These are phyloP conservation scores for Phanerodontia chrysosporium DNA, from an alignment of 768 basidiomycete genomes.

Conservation along the genomic window DNA sequence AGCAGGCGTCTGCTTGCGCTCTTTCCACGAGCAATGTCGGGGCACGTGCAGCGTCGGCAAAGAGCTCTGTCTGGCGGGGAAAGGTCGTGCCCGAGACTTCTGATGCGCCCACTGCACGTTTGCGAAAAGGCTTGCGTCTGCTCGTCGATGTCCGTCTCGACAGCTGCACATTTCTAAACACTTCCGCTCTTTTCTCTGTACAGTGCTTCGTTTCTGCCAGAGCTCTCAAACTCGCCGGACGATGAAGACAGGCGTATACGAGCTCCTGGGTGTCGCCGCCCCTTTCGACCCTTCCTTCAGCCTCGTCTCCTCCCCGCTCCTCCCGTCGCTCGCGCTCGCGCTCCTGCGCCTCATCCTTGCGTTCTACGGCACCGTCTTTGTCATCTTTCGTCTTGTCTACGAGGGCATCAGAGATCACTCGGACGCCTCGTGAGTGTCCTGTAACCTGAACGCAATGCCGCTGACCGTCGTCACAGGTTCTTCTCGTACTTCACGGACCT, in stretches of 20 bases:
- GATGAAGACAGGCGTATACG: constrained; percentile 8
- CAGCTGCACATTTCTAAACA: no score
- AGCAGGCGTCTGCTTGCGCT: no score
- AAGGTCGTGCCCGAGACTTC: no score
- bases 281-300: constrained; percentile 38
- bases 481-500: constrained; percentile 66
- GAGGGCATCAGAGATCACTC: constrained; percentile 24
- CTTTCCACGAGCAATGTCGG: no score
- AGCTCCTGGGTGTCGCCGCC: constrained; percentile 30
- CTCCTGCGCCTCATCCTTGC: constrained; percentile 44
- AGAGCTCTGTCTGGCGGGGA: no score
- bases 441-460: constrained; percentile 27
- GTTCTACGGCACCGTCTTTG: constrained; percentile 43
- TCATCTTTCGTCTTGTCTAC: constrained; percentile 37
- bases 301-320: constrained; percentile 46
- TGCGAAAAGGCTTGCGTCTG: no score
- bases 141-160: no score
- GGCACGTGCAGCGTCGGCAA: no score
- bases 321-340: constrained; percentile 43
- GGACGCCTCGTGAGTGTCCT: constrained; percentile 31
- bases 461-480: no score
- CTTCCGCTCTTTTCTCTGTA: no score
- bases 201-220: constrained; percentile 20
- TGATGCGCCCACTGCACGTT: no score
- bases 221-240: constrained; percentile 11